Evolutionary conservation across 2,329 filamentous ascomycete species (phyloP).

Genomic region (Didymosphaeria variabile): DNA sequence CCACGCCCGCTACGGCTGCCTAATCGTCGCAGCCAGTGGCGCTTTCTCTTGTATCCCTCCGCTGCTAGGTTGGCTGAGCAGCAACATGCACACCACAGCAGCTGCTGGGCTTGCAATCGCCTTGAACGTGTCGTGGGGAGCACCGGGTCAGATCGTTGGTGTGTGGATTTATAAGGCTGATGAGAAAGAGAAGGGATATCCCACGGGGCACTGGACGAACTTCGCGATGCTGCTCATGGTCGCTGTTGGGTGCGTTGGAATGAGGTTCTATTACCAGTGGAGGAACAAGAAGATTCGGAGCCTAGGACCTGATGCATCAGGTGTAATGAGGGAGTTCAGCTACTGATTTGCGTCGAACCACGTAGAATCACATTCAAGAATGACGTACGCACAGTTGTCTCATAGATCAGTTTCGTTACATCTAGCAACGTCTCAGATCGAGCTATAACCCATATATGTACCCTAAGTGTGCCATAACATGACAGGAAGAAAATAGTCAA

Average conservation of each 20-base stretch:
- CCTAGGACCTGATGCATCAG: background rate
- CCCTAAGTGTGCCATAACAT: background rate
- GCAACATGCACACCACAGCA: constrained; percentile 72
- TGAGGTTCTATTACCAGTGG: constrained; percentile 15
- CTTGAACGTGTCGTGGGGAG: constrained; percentile 73
- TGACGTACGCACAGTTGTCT: background rate
- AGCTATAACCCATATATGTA: background rate
- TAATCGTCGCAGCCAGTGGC: constrained; percentile 73
- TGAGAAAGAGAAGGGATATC: constrained; percentile 69
- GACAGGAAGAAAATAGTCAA: background rate
- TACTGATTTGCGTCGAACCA: background rate
- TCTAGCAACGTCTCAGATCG: background rate
- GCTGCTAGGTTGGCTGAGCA: constrained; percentile 74
- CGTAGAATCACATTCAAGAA: background rate
- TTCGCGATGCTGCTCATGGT: constrained; percentile 14
- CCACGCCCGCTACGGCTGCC: constrained; percentile 70
- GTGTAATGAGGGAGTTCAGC: constrained; percentile 6
- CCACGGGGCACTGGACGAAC: constrained; percentile 75
- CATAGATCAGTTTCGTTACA: background rate
- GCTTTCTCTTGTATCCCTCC: constrained; percentile 75
- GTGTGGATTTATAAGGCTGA: constrained; percentile 77
- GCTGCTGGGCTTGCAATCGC: constrained; percentile 74
- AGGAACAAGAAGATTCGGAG: constrained; percentile 7
- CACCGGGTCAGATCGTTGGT: constrained; percentile 74
- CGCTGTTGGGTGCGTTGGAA: constrained; percentile 13